phyloP scores from a whole-genome alignment of 139 green algal species.

The Micractinium conductrix region DNA sequence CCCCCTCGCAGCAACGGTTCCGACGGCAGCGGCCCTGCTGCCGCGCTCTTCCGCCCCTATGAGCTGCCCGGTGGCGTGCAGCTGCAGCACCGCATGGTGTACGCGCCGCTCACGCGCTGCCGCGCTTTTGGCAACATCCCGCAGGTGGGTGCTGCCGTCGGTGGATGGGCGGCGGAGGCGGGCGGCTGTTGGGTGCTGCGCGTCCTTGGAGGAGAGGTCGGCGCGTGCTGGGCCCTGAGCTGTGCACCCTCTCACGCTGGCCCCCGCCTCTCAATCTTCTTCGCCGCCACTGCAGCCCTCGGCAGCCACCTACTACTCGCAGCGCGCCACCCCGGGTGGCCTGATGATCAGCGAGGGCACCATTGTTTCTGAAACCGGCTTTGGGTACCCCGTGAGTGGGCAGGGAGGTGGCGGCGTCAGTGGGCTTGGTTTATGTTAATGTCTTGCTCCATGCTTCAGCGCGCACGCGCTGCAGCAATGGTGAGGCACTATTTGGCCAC shows the following conservation, averaged over 20 bases:
- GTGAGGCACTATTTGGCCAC: no score
- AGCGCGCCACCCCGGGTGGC: conserved; percentile 63
- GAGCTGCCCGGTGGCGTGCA: conserved; percentile 56
- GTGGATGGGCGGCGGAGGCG: background rate
- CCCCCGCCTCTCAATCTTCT: no score
- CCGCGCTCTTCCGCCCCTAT: conserved; percentile 48
- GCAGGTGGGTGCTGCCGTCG: background rate
- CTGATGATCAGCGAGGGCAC: conserved; percentile 73
- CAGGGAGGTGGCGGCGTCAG: no score
- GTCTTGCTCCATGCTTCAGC: no score
- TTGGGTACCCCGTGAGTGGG: conserved; percentile 52
- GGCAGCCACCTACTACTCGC: conserved; percentile 57
- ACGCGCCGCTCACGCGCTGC: conserved; percentile 79
- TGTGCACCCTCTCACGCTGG: no score
- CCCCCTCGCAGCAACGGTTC: background rate
- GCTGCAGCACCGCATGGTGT: conserved; percentile 75
- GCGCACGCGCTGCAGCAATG: no score
- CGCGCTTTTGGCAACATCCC: conserved; percentile 59
- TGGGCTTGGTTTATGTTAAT: no score
- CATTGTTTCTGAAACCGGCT: conserved; percentile 46
- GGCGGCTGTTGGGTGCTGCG: background rate
- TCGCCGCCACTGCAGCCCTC: background rate
- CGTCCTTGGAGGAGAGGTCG: no score
- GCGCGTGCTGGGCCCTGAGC: no score
- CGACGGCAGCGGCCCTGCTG: background rate